These are phyloP conservation scores for Quercus glauca DNA, from an alignment of 306 rosid species.

Conservation along the genomic window DNA sequence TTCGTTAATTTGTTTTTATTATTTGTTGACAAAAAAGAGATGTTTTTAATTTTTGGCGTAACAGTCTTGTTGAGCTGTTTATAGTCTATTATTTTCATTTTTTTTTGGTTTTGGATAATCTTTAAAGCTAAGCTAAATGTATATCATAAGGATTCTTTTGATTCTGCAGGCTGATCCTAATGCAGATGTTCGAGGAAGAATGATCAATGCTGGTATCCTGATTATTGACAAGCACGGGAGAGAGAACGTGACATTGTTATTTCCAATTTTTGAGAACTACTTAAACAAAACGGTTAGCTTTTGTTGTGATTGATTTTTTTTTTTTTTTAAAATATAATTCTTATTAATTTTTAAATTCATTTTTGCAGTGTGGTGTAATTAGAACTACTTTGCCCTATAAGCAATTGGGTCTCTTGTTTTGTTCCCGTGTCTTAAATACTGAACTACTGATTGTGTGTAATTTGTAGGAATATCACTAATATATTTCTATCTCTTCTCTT, in stretches of 20 bases:
- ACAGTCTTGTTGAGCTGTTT: not conserved
- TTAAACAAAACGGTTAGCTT: constrained; percentile 75
- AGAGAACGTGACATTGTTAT: constrained; percentile 78
- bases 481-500: constrained; percentile 11
- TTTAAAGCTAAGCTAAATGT: not conserved
- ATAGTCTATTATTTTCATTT: not conserved
- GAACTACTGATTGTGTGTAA: not conserved
- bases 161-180: constrained; percentile 91
- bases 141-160: constrained; percentile 22
- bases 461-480: not conserved
- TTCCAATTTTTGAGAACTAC: constrained; percentile 95
- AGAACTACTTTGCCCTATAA: constrained; percentile 3
- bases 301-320: not conserved
- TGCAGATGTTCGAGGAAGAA: constrained; percentile 92
- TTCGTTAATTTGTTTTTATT: not conserved
- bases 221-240: constrained; percentile 93
- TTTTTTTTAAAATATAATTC: not conserved
- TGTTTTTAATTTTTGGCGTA: not conserved
- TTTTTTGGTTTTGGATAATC: not conserved
- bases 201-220: constrained; percentile 94
- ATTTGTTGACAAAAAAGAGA: not conserved
- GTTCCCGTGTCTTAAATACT: not conserved
- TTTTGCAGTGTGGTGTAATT: not conserved
- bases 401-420: not conserved
- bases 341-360: not conserved